Evolutionary conservation across 495 filamentous ascomycete species (phyloP), one percentile per base, ranked within the genome.

Genomic region (Talaromyces trachyspermus): DNA sequence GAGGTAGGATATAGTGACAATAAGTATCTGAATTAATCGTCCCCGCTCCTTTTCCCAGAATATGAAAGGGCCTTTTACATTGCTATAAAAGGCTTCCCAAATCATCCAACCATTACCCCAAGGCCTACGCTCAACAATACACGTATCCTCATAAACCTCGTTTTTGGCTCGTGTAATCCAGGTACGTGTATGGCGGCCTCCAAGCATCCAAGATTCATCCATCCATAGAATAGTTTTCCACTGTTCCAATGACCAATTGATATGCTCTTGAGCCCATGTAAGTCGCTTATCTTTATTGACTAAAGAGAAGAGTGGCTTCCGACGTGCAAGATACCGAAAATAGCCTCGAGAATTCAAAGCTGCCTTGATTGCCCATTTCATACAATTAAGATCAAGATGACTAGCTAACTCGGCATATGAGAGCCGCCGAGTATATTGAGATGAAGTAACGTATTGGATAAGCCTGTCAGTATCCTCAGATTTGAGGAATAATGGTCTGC

Each of bases 31-130:
- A 33, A 12, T 33, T 33, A 3, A 33, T 33, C 29, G 29, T 33
- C 29, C 29, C 29, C 29, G 14, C 29, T 33, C 29, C 29, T 33
- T 33, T 33, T 33, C 29, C 29, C 29, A 41, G n/a, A 41, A 6
- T 15, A 41, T 2, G 5, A 30, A 27, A 20, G 33, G 63, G 58
- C 63, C 54, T 56, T 30, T 30, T 7, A 30, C 12, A 30, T 30
- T 7, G 12, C 12, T 30, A 30, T 30, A 30, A 30, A 30, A 30
- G 12, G 12, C 12, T 7, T 30, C 12, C 12, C 12, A 30, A 30
- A 30, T 30, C 12, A 30, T 30, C 12, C 12, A 30, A 7, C 12
- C 27, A 7, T 7, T 7, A 12, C 27, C 12, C 12, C 12, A 30
- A 30, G 27, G 27, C 27, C 6, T 30, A 30, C n/a, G n/a, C n/a